Conservation (phyloP, 345 rosid species). For the Syzygium aromaticum region DNA sequence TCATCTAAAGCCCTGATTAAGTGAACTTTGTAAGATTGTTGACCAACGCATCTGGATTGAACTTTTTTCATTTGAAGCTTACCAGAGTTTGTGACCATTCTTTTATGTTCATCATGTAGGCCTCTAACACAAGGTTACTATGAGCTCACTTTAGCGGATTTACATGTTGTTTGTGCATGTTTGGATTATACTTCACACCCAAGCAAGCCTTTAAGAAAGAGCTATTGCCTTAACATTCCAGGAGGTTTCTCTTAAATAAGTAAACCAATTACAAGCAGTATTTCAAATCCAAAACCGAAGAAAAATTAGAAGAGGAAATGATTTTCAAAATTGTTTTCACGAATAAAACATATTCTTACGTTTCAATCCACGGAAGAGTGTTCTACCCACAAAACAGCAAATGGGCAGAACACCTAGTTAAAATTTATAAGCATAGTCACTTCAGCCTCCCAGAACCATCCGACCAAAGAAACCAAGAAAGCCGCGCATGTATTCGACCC, state of each 20-base stretch:
- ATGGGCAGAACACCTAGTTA: too few relatives aligned
- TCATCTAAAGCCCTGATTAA: not conserved
- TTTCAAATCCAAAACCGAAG: too few relatives aligned
- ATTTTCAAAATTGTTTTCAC: too few relatives aligned
- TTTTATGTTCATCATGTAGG: not conserved
- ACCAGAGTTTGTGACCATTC: not conserved
- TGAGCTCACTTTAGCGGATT: not conserved
- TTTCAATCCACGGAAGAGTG: too few relatives aligned
- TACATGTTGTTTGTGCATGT: not conserved
- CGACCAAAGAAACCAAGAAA: not conserved
- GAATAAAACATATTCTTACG: too few relatives aligned
- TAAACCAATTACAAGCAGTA: too few relatives aligned
- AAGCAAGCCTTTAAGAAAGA: not conserved
- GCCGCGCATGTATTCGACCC: not conserved
- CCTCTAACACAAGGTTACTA: not conserved
- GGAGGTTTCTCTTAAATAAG: too few relatives aligned
- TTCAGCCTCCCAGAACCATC: too few relatives aligned
- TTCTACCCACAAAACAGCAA: too few relatives aligned
- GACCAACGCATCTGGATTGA: not conserved
- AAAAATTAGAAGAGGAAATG: too few relatives aligned
- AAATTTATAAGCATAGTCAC: too few relatives aligned
- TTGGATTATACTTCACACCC: not conserved
- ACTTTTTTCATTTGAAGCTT: not conserved
- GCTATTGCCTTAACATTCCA: not conserved
- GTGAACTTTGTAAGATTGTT: not conserved